Evolutionary conservation across 768 basidiomycete genomes (phyloP), one percentile per base, ranked within the genome.

Genomic region (Clitopilus hobsonii): DNA sequence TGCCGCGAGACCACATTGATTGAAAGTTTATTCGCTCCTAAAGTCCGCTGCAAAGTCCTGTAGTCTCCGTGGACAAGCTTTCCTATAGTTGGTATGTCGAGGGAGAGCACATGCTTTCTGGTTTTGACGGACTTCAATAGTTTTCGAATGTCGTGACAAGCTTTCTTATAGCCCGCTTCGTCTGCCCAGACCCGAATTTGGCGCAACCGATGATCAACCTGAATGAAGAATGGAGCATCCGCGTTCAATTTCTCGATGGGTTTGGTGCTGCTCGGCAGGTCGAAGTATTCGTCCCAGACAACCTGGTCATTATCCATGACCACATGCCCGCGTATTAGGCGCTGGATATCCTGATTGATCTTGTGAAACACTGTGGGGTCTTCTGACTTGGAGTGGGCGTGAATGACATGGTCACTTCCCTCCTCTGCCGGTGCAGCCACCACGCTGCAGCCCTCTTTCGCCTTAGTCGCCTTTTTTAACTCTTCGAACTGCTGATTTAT

Each of bases 221-320:
- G 65, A 36, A 82, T 66, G 53, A 72, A 76, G 32, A 70, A 69
- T 3, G 55, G 53, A 3, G 66, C 64, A 13, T 70, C 66, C 7
- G 59, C 38, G 56, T 74, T 74, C 20, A 80, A 28, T 24, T 63
- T 61, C n/a, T 72, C 69, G 25, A 83, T 51, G 7, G 66, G 65
- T 23, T 69, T 68, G 20, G 56, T 53, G 36, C 79, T 76, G 54
- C 72, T 75, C n/a, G 69, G 49, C n/a, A 68, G 64, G 14, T 73
- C 69, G 55, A 83, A 74, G 53, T 78, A 79, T 16, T 75, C 74
- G 49, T 80, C 75, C 81, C 83, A 84, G 3, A 76, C 55, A 1
- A 58, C 54, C 20, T 57, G 56, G 0, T 64, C 66, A 3, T 74
- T 71, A 0, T 69, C 65, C 13, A 58, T 59, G 27, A 78, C 54